Conservation (phyloP, 208 protist genomes). For the Phytomonas francai region DNA sequence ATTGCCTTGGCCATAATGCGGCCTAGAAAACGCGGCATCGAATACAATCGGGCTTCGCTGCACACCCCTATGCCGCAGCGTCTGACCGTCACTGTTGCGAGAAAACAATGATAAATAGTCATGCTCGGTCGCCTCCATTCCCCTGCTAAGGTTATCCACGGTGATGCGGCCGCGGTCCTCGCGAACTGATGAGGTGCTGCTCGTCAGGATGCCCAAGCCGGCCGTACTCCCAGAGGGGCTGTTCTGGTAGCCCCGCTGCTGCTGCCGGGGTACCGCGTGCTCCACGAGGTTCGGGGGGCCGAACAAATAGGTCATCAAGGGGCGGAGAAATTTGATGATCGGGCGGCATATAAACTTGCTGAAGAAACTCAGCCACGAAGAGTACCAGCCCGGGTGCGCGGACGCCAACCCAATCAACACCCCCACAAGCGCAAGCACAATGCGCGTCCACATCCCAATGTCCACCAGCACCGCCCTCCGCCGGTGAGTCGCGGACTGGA, state of each 20-base stretch:
- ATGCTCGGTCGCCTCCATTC: constrained; percentile 10
- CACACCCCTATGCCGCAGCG: neutral
- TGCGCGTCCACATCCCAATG: constrained; percentile 35
- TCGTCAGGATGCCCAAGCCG: neutral
- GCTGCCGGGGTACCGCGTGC: constrained; percentile 23
- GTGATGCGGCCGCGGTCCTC: constrained; percentile 31
- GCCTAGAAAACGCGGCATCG: neutral
- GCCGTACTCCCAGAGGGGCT: constrained; percentile 1
- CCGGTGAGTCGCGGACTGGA: constrained; percentile 23
- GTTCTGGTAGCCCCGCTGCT: constrained; percentile 4
- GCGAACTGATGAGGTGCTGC: neutral
- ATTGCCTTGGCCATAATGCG: neutral
- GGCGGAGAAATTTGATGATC: constrained; percentile 31
- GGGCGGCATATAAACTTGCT: constrained; percentile 29
- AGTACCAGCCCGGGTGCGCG: constrained; percentile 12
- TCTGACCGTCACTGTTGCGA: neutral
- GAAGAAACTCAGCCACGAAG: constrained; percentile 26
- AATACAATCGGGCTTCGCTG: neutral
- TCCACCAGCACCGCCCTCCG: constrained; percentile 36
- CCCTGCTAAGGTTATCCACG: constrained; percentile 34
- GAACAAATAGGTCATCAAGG: constrained; percentile 23
- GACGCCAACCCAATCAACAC: constrained; percentile 33
- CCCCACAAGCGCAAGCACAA: constrained; percentile 43
- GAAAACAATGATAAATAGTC: neutral
- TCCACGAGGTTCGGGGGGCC: constrained; percentile 25